Evolutionary conservation across 257 asterid species (phyloP), one percentile per base, ranked within the genome.

Genomic region (Solanum etuberosum): DNA sequence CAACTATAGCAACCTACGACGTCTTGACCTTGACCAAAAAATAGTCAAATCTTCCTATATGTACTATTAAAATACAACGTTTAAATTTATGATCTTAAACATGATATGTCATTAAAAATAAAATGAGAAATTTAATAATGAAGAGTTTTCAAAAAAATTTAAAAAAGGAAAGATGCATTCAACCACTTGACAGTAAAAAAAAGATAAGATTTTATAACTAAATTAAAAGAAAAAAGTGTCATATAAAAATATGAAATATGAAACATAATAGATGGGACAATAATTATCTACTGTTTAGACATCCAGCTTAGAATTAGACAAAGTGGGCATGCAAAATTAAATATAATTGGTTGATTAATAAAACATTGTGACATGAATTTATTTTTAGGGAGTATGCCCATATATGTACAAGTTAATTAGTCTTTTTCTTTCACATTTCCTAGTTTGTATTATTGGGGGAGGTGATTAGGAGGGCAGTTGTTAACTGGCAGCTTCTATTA

Each of bases 391-490:
- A 54, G 8, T 54, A 46, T 14, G 57, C 57, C 12, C 15, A 29
- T 54, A 9, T 31, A 29, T 18, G 12, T 76, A 71, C 18, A 57
- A 83, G 86, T 12, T 34, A 21, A 5, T 25, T 11, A 74, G 18
- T 83, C 76, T 72, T 77, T 40, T 77, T 25, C 32, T 43, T 77
- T 77, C 61, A 40, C 37, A 77, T 25, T 40, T 40, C 57, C 35
- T 77, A 77, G 37, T 77, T 77, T 14, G 83, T 77, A 40, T 77
- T 40, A 77, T 25, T 77, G 37, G 20, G 59, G 83, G 59, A 40
- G 48, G 83, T 77, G 18, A 74, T 13, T 67, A 27, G 74, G 57
- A n/a, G 12, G 57, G 10, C 3, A 76, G 34, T 11, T 76, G 34
- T 38, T n/a, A 38, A 76, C 31, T n/a, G 13, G 23, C 6, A 38